These are phyloP conservation scores for Pleodorina starrii DNA, from an alignment of 139 green algal species.

Conservation along the genomic window DNA sequence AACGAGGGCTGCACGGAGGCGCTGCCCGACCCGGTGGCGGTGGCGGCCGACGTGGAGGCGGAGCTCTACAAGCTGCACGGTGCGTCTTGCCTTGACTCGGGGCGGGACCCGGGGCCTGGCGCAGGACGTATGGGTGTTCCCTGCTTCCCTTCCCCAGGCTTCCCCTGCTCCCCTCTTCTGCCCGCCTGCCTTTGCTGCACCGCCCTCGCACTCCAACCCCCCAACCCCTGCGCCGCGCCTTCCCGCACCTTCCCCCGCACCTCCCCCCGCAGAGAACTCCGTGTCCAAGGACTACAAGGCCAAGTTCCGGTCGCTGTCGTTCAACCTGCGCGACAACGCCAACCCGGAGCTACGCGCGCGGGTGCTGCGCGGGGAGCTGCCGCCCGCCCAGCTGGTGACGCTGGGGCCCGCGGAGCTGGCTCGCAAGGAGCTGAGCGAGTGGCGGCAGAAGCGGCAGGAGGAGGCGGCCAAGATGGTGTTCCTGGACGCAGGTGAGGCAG, in stretches of 20 bases:
- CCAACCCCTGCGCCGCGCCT: no score
- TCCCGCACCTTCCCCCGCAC: no score
- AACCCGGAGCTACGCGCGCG: conserved; percentile 80
- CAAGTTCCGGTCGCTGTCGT: conserved; percentile 85
- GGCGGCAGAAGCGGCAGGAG: conserved; percentile 80
- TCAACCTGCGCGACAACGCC: conserved; percentile 89
- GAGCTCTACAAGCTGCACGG: conserved; percentile 67
- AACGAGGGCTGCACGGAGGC: conserved; percentile 51
- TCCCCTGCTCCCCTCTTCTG: no score
- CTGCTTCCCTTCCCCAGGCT: no score
- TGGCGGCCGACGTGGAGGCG: conserved; percentile 64
- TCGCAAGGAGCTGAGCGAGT: conserved; percentile 79
- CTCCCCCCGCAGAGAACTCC: conserved; percentile 53
- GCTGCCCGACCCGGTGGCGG: conserved; percentile 14
- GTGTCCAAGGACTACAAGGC: conserved; percentile 88
- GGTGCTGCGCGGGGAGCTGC: conserved; percentile 74
- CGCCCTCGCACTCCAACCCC: no score
- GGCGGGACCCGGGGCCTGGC: no score
- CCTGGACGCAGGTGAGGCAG: conserved; percentile 83
- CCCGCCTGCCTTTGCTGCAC: no score
- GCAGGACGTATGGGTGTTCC: no score
- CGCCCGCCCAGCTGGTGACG: conserved; percentile 62
- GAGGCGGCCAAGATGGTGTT: conserved; percentile 80
- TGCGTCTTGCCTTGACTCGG: no score
- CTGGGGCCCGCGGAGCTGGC: conserved; percentile 73